Evolutionary conservation across 495 filamentous ascomycete species (phyloP).

Genomic region (Xylaria intraflava): DNA sequence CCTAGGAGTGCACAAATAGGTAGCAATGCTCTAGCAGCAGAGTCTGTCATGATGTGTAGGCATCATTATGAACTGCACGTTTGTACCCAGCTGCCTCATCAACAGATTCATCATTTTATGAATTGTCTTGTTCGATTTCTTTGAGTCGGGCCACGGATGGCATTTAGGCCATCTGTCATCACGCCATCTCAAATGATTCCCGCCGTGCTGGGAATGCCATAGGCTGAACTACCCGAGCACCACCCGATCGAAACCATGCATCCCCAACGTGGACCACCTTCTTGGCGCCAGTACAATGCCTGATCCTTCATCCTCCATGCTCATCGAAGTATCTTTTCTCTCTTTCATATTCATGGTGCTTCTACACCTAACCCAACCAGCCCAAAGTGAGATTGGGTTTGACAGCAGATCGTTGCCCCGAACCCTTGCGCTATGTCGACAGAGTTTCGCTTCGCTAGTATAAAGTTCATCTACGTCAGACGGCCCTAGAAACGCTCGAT

Average conservation of each 20-base stretch:
- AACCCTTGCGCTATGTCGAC: background rate
- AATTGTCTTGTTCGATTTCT: no score
- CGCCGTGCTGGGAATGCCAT: background rate
- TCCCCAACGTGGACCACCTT: background rate
- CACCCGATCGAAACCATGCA: conserved; percentile 1
- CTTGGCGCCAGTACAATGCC: background rate
- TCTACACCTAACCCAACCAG: background rate
- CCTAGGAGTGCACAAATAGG: no score
- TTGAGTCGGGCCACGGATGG: no score
- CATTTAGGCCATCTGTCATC: no score
- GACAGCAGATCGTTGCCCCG: background rate
- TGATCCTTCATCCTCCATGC: background rate
- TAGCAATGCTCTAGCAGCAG: no score
- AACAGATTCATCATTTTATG: background rate
- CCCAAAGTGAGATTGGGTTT: no score
- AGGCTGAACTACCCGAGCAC: background rate
- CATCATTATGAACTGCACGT: no score
- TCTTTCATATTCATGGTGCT: background rate
- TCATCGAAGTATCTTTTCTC: background rate
- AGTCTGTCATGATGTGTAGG: no score
- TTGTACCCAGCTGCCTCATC: no score
- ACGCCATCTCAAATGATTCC: background rate
- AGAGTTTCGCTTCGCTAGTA: conserved; percentile 13
- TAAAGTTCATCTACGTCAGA: conserved; percentile 19
- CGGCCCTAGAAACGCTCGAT: conserved; percentile 13